Conservation (phyloP, 306 rosid genomes). For the Urtica urens region DNA sequence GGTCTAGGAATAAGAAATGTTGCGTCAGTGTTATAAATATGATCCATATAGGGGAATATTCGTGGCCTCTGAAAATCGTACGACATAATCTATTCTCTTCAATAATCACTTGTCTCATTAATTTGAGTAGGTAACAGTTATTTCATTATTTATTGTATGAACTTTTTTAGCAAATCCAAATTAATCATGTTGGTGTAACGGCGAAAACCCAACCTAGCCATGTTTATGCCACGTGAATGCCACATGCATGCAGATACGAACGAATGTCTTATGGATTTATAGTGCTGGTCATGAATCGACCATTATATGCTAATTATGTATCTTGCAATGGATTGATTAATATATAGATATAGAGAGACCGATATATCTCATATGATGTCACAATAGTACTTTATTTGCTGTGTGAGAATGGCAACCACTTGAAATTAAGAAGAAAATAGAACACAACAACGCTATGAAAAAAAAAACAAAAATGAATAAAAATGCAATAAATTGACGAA, state of each 20-base stretch:
- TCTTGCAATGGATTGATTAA: background rate
- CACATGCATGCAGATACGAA: slow-evolving; percentile 32
- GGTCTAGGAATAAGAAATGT: background rate
- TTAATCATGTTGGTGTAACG: slow-evolving; percentile 4
- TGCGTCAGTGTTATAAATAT: background rate
- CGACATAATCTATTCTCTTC: background rate
- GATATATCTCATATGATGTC: background rate
- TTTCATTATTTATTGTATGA: background rate
- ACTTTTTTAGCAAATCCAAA: background rate
- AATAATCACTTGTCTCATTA: slow-evolving; percentile 2
- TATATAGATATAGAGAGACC: background rate
- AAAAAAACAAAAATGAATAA: background rate
- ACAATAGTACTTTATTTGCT: background rate
- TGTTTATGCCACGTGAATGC: slow-evolving; percentile 57
- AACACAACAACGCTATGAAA: no score
- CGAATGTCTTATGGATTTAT: background rate
- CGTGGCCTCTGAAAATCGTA: slow-evolving; percentile 1
- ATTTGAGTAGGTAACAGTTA: background rate
- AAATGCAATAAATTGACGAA: background rate
- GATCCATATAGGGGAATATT: background rate
- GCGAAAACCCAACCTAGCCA: slow-evolving; percentile 42
- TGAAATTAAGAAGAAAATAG: background rate
- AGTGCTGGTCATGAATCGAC: no score
- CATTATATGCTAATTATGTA: no score
- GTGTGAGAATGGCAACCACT: slow-evolving; percentile 13